Percentiles rank a stretch among this genome's conserved stretches.
phyloP scores from a whole-genome alignment of 2,329 filamentous ascomycete species.

The Cordyceps javanica region DNA sequence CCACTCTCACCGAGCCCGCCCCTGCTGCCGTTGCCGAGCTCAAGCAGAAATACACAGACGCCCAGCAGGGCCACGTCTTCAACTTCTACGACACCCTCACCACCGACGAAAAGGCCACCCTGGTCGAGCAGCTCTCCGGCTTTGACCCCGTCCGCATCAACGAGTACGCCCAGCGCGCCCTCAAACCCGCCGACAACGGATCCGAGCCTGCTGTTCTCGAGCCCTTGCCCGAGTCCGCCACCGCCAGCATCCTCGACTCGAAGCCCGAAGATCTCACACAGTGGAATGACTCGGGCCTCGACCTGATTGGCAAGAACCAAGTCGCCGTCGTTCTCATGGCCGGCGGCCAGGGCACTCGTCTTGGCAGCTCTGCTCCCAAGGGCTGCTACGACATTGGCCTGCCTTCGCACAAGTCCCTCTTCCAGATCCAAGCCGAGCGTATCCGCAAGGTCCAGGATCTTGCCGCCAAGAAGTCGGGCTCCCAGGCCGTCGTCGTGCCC shows the following conservation, averaged over 20 bases:
- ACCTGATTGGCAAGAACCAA: slow-evolving; percentile 70
- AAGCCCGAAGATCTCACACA: slow-evolving; percentile 67
- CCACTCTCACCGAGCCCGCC: slow-evolving; percentile 47
- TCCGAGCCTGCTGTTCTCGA: slow-evolving; percentile 58
- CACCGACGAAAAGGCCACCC: slow-evolving; percentile 63
- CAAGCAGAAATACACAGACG: slow-evolving; percentile 66
- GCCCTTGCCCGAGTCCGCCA: slow-evolving; percentile 79
- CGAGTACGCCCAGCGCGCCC: slow-evolving; percentile 72
- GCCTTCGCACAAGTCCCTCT: slow-evolving; percentile 86
- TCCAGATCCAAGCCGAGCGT: slow-evolving; percentile 95
- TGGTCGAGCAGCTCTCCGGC: slow-evolving; percentile 74
- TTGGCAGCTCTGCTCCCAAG: slow-evolving; percentile 93
- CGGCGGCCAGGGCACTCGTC: slow-evolving; percentile 88
- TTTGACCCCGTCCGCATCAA: slow-evolving; percentile 88
- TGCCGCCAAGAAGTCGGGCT: slow-evolving; percentile 62
- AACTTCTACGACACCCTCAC: slow-evolving; percentile 76
- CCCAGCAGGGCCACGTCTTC: slow-evolving; percentile 74
- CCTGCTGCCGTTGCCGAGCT: slow-evolving; percentile 62
- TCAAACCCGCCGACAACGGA: slow-evolving; percentile 66
- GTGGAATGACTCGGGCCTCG: slow-evolving; percentile 81
- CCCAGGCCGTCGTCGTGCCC: slow-evolving; percentile 60
- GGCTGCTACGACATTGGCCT: slow-evolving; percentile 96
- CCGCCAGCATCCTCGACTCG: slow-evolving; percentile 88
- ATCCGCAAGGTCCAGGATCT: slow-evolving; percentile 81
- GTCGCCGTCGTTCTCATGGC: slow-evolving; percentile 92